Evolutionary conservation across 2,329 filamentous ascomycete genomes (phyloP).

Genomic region (Clarireedia paspali): DNA sequence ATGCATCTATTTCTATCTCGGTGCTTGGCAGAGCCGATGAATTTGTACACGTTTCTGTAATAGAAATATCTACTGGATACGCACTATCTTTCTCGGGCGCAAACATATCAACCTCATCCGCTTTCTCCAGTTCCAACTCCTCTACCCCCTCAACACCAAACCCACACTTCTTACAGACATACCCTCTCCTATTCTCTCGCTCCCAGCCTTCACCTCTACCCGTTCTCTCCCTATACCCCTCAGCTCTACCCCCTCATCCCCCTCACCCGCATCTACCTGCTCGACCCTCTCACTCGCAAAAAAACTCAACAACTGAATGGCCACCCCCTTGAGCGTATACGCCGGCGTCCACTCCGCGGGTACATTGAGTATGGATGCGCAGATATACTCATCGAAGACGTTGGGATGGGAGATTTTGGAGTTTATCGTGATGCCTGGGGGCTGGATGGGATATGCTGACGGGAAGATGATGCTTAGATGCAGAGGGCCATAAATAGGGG

Average conservation of each 20-base stretch:
- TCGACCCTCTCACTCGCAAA: slow-evolving; percentile 41
- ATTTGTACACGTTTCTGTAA: too few species aligned
- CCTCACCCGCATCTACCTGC: slow-evolving; percentile 27
- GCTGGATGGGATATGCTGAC: slow-evolving; percentile 31
- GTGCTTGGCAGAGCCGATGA: too few species aligned
- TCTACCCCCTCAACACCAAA: neutral
- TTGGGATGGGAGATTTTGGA: slow-evolving; percentile 38
- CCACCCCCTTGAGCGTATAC: slow-evolving; percentile 42
- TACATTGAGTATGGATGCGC: slow-evolving; percentile 38
- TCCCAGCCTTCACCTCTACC: neutral
- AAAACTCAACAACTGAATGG: slow-evolving; percentile 45
- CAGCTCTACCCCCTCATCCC: slow-evolving; percentile 20
- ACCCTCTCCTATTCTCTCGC: slow-evolving; percentile 9
- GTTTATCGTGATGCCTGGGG: slow-evolving; percentile 36
- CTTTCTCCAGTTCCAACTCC: too few species aligned
- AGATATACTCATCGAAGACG: slow-evolving; percentile 37
- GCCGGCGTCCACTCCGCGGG: slow-evolving; percentile 39
- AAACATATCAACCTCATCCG: too few species aligned
- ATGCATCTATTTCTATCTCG: neutral
- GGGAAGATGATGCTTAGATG: slow-evolving; percentile 37
- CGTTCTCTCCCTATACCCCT: slow-evolving; percentile 16
- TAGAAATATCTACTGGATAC: too few species aligned
- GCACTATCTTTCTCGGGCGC: too few species aligned
- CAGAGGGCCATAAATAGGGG: slow-evolving; percentile 32
- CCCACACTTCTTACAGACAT: neutral